Base-by-base conservation (phyloP, 2,329 filamentous ascomycete species). In the Nemania serpens region DNA sequence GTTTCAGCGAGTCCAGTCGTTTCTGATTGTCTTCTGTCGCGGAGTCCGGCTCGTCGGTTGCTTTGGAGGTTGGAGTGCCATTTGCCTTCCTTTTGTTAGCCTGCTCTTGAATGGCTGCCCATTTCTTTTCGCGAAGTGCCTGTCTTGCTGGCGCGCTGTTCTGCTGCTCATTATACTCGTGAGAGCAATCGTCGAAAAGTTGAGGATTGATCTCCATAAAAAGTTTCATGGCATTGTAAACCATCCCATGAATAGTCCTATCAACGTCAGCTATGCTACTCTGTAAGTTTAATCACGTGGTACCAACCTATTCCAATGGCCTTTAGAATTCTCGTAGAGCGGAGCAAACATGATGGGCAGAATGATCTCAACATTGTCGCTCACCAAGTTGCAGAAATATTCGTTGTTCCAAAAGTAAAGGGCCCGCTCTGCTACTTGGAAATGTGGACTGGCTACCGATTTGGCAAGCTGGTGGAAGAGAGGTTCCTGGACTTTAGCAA, bases 391-490 rank as follows among this genome's bases (percentile, higher is more conserved):
- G 82, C 95, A 99, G 79, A 99, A 99, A 76, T 99, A 99, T 76
- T 99, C 95, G 74, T 99, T 99, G 82, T 99, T 99, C 95, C 95
- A 99, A 81, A 99, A 99, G 79, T 99, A 99, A 29, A 99, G 84
- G 5, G 95, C 95, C 67, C 95, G 88, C 79, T 99, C 95, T 17
- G 95, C 95, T 60, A 99, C 95, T 82, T 99, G 95, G 81, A 99
- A 99, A 77, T 99, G 95, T 50, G 95, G 95, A 74, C 95, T 99
- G 51, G 95, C 94, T 43, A 99, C 95, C 2, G 95, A 98, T 77
- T 98, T 99, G 67, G 95, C 93, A 67, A 99, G 83, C 75, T 99
- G 95, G 71, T 97, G 93, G 82, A 99, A 99, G 41, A 99, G 81
- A 50, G 95, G 94, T 73, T 98, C 95, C 76, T 99, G 95, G 41